Conservation (phyloP, 1,139 yeast genomes). For the Candida sanyaensis region DNA sequence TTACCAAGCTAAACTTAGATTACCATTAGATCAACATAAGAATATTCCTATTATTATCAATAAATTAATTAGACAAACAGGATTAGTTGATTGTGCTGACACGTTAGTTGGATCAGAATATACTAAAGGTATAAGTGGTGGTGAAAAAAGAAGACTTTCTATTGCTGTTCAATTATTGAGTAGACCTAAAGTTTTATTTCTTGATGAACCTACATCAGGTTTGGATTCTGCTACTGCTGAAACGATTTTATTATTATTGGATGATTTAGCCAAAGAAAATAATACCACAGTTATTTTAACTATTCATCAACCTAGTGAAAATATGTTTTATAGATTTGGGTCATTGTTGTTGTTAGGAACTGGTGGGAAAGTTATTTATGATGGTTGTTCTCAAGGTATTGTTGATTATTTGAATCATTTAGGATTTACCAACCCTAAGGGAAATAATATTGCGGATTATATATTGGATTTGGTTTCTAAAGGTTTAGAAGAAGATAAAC, state of each 20-base stretch:
- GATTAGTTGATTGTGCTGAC: conserved; percentile 76
- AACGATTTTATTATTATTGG: conserved; percentile 63
- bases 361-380: conserved; percentile 69
- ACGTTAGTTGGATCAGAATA: conserved; percentile 72
- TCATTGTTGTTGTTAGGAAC: conserved; percentile 66
- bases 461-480: conserved; percentile 69
- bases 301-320: conserved; percentile 82
- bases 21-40: conserved; percentile 39
- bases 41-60: conserved; percentile 42
- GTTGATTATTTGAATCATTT: conserved; percentile 41
- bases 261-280: conserved; percentile 52
- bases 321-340: conserved; percentile 63
- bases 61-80: conserved; percentile 63
- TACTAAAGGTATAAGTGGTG: conserved; percentile 82
- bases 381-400: conserved; percentile 44
- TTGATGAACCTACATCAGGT: conserved; percentile 92
- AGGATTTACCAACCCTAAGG: conserved; percentile 58
- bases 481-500: conserved; percentile 33
- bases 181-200: conserved; percentile 66
- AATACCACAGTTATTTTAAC: conserved; percentile 77
- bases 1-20: conserved; percentile 70
- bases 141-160: conserved; percentile 81
- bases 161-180: conserved; percentile 77
- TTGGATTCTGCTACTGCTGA: conserved; percentile 77
- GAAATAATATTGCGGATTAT: conserved; percentile 71